Evolutionary conservation across 306 rosid species (phyloP).

Genomic region (Luffa aegyptiaca): DNA sequence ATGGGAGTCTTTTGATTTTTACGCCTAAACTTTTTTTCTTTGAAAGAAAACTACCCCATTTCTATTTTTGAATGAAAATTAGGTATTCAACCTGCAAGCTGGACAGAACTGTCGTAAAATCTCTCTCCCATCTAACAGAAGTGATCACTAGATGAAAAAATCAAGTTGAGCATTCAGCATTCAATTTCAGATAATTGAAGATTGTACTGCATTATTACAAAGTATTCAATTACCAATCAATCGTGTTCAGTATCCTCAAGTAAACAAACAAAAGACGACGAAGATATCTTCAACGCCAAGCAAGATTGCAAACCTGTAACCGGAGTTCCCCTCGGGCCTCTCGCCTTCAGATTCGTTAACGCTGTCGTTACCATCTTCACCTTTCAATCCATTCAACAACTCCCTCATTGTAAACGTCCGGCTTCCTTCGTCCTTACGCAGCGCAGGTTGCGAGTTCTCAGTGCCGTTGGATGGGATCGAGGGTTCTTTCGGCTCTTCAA

Average conservation of each 20-base stretch:
- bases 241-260: background rate
- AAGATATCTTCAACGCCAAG: background rate
- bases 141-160: background rate
- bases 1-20: background rate
- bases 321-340: constrained; percentile 40
- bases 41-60: background rate
- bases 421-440: constrained; percentile 74
- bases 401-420: constrained; percentile 98
- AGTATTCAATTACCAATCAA: background rate
- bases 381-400: constrained; percentile 68
- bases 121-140: background rate
- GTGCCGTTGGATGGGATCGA: constrained; percentile 24
- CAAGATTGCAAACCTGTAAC: constrained; percentile 39
- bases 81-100: background rate
- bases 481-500: constrained; percentile 11
- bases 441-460: constrained; percentile 26
- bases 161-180: background rate
- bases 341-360: constrained; percentile 42
- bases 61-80: background rate
- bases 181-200: background rate
- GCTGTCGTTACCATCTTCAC: constrained; percentile 23
- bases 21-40: background rate
- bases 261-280: background rate
- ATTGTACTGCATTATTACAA: background rate
- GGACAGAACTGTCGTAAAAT: background rate